Evolutionary conservation across 371 early-diverging fungal species (phyloP), one percentile per base, ranked within the genome.

Genomic region (Actinomucor elegans): DNA sequence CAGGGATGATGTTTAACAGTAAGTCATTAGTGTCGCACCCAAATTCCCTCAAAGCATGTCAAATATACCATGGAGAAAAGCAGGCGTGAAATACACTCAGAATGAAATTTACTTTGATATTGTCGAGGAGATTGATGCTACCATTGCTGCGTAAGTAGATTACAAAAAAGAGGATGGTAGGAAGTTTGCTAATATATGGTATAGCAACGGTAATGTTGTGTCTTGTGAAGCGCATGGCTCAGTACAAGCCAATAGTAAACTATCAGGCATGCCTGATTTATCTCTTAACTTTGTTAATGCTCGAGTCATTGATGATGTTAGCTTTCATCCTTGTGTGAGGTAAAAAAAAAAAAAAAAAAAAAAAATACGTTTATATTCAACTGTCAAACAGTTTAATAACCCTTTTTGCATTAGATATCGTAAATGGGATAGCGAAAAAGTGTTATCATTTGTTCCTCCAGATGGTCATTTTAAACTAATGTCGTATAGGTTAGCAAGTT

Each of bases 71-170:
- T 95, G 94, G 94, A 77, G 97, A 47, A 83, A 87, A 40, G 78
- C 86, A 9, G 93, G 92, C n/a, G 87, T 95, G 37, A 87, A 90
- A 63, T 93, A 97, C 59, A 79, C 87, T 2, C 88, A 86, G 50
- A 97, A 97, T 73, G 95, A 97, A 69, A 88, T 94, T 46, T 94
- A 92, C 56, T 88, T 97, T 63, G 97, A 97, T 63, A 82, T 94
- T 27, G 69, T 87, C 18, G 97, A 97, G 69, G 90, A 91, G 29
- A 78, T 97, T 35, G 91, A 94, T 70, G 88, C 88, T 5, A 86
- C 92, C 9, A 71, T 92, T 21, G 92, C 89, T 54, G 71, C 84
- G 88, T 86, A 73, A 52, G 75, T 28, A 33, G 15, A 40, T 35
- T 32, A 12, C 29, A 37, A 34, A 20, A 24, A 38, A 18, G 14